phyloP scores from a whole-genome alignment of 768 basidiomycete species.

The Pulveroboletus frians region DNA sequence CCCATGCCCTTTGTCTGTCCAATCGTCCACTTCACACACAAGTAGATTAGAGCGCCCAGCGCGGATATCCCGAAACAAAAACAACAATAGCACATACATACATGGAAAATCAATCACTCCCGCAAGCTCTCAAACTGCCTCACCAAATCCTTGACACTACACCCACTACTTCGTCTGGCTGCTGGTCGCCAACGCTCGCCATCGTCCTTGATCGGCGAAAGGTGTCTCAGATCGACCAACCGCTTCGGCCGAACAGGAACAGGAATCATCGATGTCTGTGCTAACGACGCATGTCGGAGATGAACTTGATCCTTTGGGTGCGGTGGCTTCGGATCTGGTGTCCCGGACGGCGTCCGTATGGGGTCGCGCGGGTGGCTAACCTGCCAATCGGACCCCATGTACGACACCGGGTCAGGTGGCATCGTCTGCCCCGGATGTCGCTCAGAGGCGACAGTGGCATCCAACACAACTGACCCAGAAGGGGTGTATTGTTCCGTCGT shows the following conservation, averaged over 20 bases:
- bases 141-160: conserved; percentile 71
- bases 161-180: conserved; percentile 54
- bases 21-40: neutral
- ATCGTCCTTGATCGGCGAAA: conserved; percentile 38
- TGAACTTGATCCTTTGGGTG: conserved; percentile 64
- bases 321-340: conserved; percentile 38
- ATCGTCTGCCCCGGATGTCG: conserved; percentile 32
- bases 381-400: conserved; percentile 30
- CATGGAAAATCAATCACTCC: conserved; percentile 10
- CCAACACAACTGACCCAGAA: conserved; percentile 10
- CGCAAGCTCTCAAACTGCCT: conserved; percentile 48
- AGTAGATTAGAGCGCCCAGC: conserved; percentile 9
- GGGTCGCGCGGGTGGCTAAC: conserved; percentile 39
- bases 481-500: conserved; percentile 14
- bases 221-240: conserved; percentile 47
- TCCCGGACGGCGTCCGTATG: conserved; percentile 54
- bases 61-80: conserved; percentile 7
- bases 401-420: conserved; percentile 45
- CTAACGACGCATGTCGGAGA: conserved; percentile 50
- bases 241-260: conserved; percentile 39
- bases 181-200: conserved; percentile 27
- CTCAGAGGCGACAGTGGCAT: conserved; percentile 33
- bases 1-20: neutral
- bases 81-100: conserved; percentile 4
- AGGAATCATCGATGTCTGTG: conserved; percentile 39